Conservation (phyloP, 1,284 basidiomycete genomes). For the Microbotryum silenes-acaulis region DNA sequence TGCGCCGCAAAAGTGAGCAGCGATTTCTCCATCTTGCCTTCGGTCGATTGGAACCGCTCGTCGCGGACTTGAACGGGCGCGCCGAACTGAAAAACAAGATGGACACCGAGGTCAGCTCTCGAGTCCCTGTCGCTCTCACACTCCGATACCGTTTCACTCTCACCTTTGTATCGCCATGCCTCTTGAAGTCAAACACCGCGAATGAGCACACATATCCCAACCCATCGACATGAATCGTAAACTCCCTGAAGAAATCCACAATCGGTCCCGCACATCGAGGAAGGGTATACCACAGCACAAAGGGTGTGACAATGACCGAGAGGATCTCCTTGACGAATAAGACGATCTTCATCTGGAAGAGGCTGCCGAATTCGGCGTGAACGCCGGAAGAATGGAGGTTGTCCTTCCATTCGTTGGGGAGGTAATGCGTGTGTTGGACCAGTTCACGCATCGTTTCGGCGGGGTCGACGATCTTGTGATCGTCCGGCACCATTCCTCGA, state of each 20-base stretch:
- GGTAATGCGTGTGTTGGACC: slow-evolving; percentile 87
- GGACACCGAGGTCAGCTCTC: not conserved
- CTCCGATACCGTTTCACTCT: slow-evolving; percentile 21
- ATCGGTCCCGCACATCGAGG: slow-evolving; percentile 79
- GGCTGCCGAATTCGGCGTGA: slow-evolving; percentile 75
- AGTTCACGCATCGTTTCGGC: slow-evolving; percentile 85
- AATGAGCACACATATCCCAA: slow-evolving; percentile 96
- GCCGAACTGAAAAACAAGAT: slow-evolving; percentile 42
- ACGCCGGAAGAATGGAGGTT: slow-evolving; percentile 82
- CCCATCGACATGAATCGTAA: slow-evolving; percentile 91
- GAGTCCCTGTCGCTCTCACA: not conserved
- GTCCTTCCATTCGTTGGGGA: slow-evolving; percentile 84
- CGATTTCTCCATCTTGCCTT: slow-evolving; percentile 97
- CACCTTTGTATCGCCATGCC: slow-evolving; percentile 79
- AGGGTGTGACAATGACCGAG: slow-evolving; percentile 86
- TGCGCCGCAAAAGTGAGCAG: slow-evolving; percentile 68
- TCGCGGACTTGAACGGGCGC: slow-evolving; percentile 61
- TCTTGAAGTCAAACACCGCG: slow-evolving; percentile 92
- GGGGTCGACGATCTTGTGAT: slow-evolving; percentile 86
- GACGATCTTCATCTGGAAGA: slow-evolving; percentile 79
- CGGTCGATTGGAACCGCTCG: slow-evolving; percentile 68
- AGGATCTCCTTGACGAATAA: slow-evolving; percentile 82
- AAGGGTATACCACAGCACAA: slow-evolving; percentile 85
- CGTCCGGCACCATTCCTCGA: slow-evolving; percentile 90
- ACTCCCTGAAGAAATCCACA: slow-evolving; percentile 93